phyloP scores from a whole-genome alignment of 495 filamentous ascomycete species.

The Penicillium argentinense region DNA sequence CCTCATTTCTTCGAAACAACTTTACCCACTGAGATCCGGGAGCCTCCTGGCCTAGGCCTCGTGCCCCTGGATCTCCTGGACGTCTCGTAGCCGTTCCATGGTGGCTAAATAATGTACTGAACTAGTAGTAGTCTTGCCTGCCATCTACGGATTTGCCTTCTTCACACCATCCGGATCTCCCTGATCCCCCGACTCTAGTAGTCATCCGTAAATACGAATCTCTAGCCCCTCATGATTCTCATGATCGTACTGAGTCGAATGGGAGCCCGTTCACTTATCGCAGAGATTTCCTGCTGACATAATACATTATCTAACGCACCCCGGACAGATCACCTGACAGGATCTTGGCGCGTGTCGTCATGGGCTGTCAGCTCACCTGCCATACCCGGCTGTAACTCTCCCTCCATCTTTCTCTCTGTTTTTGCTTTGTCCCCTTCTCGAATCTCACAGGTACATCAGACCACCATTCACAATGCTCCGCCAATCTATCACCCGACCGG shows the following conservation, averaged over 20 bases:
- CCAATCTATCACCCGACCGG: constrained; percentile 59
- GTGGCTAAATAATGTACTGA: too few species aligned
- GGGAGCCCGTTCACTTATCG: constrained; percentile 29
- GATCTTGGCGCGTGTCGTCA: constrained; percentile 30
- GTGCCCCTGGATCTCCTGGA: background rate
- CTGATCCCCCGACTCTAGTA: background rate
- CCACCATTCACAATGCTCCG: constrained; percentile 58
- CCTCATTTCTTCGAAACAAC: constrained; percentile 7
- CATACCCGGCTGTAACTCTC: background rate
- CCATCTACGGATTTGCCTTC: too few species aligned
- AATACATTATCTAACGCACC: constrained; percentile 13
- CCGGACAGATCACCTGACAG: constrained; percentile 10
- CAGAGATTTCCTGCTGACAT: constrained; percentile 29
- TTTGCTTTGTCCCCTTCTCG: constrained; percentile 2
- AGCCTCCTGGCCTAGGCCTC: background rate
- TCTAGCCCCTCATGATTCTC: constrained; percentile 21
- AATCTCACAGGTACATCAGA: constrained; percentile 15
- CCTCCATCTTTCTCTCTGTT: constrained; percentile 19
- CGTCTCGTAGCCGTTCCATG: too few species aligned
- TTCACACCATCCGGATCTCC: too few species aligned
- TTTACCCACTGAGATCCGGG: background rate
- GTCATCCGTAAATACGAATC: constrained; percentile 1
- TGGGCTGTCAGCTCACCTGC: constrained; percentile 3
- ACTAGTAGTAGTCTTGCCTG: too few species aligned
- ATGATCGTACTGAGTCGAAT: constrained; percentile 26